Percentiles rank a stretch among this genome's conserved stretches.
Evolutionary conservation across 2,329 filamentous ascomycete species (phyloP).

Genomic region (Chaetomium olivaceum): DNA sequence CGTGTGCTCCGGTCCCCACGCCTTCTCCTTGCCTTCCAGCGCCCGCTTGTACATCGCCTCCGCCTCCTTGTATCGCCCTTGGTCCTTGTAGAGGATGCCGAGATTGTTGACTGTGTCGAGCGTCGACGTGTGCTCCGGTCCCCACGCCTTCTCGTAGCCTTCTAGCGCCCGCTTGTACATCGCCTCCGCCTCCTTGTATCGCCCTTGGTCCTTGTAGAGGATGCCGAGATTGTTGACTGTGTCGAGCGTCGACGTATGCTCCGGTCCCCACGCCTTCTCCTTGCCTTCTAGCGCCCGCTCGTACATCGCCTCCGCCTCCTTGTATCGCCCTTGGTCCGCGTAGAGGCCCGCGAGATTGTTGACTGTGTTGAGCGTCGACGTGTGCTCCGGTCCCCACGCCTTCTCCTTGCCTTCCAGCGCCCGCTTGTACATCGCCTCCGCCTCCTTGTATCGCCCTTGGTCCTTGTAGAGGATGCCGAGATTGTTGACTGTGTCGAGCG

Average conservation of each 20-base stretch:
- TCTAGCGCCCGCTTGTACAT: slow-evolving; percentile 5
- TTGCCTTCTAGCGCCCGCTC: neutral
- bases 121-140: slow-evolving; percentile 3
- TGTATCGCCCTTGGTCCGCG: neutral
- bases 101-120: slow-evolving; percentile 15
- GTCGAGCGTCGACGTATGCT: neutral
- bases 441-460: slow-evolving; percentile 3
- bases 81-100: slow-evolving; percentile 8
- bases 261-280: neutral
- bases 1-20: too few species aligned
- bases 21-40: too few species aligned
- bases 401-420: neutral
- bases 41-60: too few species aligned
- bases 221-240: neutral
- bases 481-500: slow-evolving; percentile 16
- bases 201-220: neutral
- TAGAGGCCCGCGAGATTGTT: slow-evolving; percentile 5
- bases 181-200: neutral
- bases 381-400: neutral
- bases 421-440: neutral
- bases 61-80: neutral
- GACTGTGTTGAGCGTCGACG: neutral
- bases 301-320: slow-evolving; percentile 13
- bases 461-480: slow-evolving; percentile 8
- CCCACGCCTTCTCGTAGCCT: slow-evolving; percentile 12